Evolutionary conservation across 2,329 filamentous ascomycete species (phyloP), one percentile per base, ranked within the genome.

Genomic region (Penicillium nordicum): DNA sequence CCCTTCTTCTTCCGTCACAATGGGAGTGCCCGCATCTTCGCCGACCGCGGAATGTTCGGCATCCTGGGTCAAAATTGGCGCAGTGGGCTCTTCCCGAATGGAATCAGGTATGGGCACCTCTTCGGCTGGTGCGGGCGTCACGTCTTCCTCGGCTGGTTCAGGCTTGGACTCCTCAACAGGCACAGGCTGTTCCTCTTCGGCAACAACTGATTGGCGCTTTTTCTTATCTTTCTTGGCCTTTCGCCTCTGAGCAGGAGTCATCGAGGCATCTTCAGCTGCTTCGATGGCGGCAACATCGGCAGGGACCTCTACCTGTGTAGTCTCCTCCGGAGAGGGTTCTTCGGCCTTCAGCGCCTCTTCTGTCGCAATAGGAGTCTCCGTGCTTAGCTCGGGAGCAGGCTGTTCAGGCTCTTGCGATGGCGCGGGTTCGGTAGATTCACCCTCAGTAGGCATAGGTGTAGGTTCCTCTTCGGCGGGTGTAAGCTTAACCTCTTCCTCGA

Each of bases 161-260:
- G 48, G 36, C 27, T 61, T 60, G 9, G 48, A 1, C 12, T 44
- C 49, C 23, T 54, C 52, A 36, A 14, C 16, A 23, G 52, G 10
- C 1, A 3, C 30, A 12, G 52, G 10, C 3, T 58, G n/a, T 5
- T 50, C 48, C 16, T 51, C 29, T 14, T 51, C 49, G 4, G 50
- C 4, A 10, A 42, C 40, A 30, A 59, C 37, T n/a, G 61, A 58
- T 48, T 63, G 62, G 8, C 43, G 55, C 58, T 62, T 64, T 59
- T 65, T 66, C 34, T 66, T 63, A 34, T 66, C 64, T 18, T 60
- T 66, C 48, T 63, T 65, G n/a, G 55, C 55, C 36, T 63, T 62
- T 21, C 47, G 44, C 50, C 61, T 63, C 32, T 63, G 60, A 2
- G 61, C 60, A 25, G 61, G 53, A 30, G 61, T 58, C 51, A 62